Evolutionary conservation across 495 filamentous ascomycete species (phyloP).

Genomic region (Neurospora tetrasperma): DNA sequence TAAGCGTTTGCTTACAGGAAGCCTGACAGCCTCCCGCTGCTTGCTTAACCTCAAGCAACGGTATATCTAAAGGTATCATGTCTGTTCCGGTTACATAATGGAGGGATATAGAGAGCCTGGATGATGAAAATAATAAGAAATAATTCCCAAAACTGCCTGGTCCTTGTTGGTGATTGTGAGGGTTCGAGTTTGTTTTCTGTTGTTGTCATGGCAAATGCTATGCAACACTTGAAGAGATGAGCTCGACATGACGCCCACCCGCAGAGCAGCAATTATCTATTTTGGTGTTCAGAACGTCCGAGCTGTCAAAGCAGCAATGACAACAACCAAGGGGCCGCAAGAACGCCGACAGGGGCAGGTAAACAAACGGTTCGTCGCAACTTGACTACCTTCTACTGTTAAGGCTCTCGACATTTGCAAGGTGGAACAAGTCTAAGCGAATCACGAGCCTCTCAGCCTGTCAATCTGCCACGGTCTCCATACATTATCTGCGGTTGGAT

Average conservation of each 20-base stretch:
- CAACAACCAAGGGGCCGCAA: not conserved
- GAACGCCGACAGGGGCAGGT: not conserved
- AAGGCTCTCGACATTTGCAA: not conserved
- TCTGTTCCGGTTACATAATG: not conserved
- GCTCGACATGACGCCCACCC: not conserved
- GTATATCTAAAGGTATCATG: not conserved
- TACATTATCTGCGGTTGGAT: not conserved
- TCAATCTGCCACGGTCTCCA: not conserved
- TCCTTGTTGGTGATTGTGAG: not conserved
- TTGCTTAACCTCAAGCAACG: not conserved
- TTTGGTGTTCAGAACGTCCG: not conserved
- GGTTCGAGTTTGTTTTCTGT: not conserved
- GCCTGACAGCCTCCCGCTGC: not conserved
- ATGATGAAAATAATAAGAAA: not conserved
- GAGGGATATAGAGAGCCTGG: not conserved
- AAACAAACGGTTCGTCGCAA: not conserved
- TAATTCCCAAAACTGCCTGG: not conserved
- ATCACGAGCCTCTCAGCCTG: not conserved
- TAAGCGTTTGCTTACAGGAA: conserved; percentile 32
- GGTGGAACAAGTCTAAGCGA: not conserved
- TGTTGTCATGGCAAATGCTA: not conserved
- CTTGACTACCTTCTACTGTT: not conserved
- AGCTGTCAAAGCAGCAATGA: not conserved
- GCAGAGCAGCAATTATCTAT: not conserved
- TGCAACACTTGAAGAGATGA: not conserved